Evolutionary conservation across 2,329 filamentous ascomycete genomes (phyloP), one percentile per base, ranked within the genome.

Genomic region (Conoideocrella luteorostrata): DNA sequence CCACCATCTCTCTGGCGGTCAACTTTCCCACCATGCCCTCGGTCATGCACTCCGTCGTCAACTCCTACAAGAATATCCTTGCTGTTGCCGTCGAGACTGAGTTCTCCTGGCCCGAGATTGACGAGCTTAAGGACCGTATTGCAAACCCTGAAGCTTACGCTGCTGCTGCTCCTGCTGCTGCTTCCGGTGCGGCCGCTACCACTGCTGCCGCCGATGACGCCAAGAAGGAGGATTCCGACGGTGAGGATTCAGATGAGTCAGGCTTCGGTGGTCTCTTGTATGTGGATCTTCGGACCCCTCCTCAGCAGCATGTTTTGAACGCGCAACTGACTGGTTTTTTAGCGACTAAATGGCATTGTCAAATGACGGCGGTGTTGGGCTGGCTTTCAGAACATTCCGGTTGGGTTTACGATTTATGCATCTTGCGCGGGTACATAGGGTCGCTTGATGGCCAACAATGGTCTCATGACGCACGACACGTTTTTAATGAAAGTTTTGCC

Each of bases 51-150:
- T 95, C 88, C 56, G 60, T 98, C 56, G 78, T 97, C 80, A 98
- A 97, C 82, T 70, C 77, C 63, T 98, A 98, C 88, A 98, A 98
- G 89, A 96, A 95, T 67, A 75, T 86, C 56, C 76, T 97, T 58
- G 78, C 93, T 56, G 82, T 96, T 61, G 94, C 93, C 62, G 69
- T 98, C 62, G 80, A 83, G 72, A 96, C 88, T 60, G 90, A 95
- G 57, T 85, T 84, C 79, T 84, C 82, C 72, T 98, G 93, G 91
- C 83, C 90, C 61, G 88, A 88, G 72, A 95, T 98, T 64, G 83
- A 94, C 64, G 80, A 95, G 74, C 86, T 98, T 76, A 98, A 98
- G 86, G 93, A 98, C 77, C 89, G 93, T 69, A 96, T 98, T 63
- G 88, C 88, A 74, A 97, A 98, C 82, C 94, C 94, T 58, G 93